Conservation (phyloP, 2,329 filamentous ascomycete species). For the Penicillium occitanis region DNA sequence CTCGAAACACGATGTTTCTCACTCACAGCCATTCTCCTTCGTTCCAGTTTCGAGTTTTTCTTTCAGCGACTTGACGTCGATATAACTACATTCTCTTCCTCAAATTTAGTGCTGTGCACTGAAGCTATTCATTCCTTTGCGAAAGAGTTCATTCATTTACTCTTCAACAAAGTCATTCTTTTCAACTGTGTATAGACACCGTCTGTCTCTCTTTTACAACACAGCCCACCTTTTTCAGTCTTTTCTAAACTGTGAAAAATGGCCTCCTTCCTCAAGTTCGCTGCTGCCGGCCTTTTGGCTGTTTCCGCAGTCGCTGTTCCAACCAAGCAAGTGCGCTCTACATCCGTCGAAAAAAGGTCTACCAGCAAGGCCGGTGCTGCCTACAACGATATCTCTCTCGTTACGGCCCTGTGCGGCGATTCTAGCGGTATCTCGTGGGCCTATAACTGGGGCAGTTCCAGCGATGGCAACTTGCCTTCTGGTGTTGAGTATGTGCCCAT, state of each 20-base stretch:
- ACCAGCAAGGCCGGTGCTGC: conserved; percentile 24
- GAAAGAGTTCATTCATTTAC: conserved; percentile 9
- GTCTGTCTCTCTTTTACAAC: not conserved
- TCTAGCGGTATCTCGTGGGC: conserved; percentile 43
- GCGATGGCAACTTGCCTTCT: conserved; percentile 33
- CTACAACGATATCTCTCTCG: conserved; percentile 40
- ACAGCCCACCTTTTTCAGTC: not conserved
- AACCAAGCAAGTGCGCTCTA: not conserved
- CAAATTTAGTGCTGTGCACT: conserved; percentile 7
- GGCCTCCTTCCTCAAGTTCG: conserved; percentile 8
- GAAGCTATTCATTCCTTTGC: conserved; percentile 8
- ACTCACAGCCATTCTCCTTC: conserved; percentile 2
- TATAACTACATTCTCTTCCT: conserved; percentile 12
- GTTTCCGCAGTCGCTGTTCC: conserved; percentile 2
- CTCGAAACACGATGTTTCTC: conserved; percentile 1
- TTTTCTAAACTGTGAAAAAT: conserved; percentile 6
- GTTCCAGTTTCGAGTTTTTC: conserved; percentile 6
- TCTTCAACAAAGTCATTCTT: conserved; percentile 15
- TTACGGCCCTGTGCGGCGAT: conserved; percentile 37
- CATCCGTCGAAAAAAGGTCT: conserved; percentile 30
- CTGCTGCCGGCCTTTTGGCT: conserved; percentile 5
- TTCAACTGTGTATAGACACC: not conserved
- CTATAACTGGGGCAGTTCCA: conserved; percentile 46
- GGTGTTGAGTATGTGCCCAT: conserved; percentile 47
- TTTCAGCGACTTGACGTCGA: conserved; percentile 12